Base-by-base conservation (phyloP, 2,329 filamentous ascomycete species). In the Arachnomyces sp. region DNA sequence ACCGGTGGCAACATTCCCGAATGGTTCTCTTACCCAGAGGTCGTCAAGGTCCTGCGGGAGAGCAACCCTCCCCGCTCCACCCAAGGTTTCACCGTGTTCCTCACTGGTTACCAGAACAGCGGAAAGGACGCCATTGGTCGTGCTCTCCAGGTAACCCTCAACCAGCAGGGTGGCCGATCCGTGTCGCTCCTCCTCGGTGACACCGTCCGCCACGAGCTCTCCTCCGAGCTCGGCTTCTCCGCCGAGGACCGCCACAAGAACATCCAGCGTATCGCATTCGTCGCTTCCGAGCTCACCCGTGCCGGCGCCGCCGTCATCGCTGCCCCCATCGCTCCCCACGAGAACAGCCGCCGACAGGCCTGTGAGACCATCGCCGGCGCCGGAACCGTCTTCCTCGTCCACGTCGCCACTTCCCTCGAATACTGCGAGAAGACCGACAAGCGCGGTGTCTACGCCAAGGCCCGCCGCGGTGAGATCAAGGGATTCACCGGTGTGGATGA, bases 1-100 rank as follows among this genome's bases (percentile, higher is more conserved):
- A 93, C 84, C 45, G 92, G 92, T 54, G 85, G 85, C 56, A 87
- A 94, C 54, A 98, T 98, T 55, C 92, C 92, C 53, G 88, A 93
- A 68, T 98, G 92, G 92, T 98, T 98, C 77, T 96, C 92, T 25
- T 98, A 98, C 74, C 90, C 92, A 47, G 92, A 98, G 72, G 92
- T 98, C 54, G 92, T 98, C 68, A 82, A 81, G 66, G 92, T 96
- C 36, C 82, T 98, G 47, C 82, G 92, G 57, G 89, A 98, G 72
- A 94, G 90, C 53, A 92, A 96, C 73, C 92, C 90, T 36, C 80
- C 93, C 38, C 84, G 92, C 52, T 81, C 79, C 55, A 77, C 82
- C 59, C 93, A 98, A 73, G 92, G 92, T 49, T 98, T 98, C 78
- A 96, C 92, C 48, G 77, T 98, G 67, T 95, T 98, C 81, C 76